Conservation (phyloP, 2,329 filamentous ascomycete genomes). For the Trichoderma asperellum region DNA sequence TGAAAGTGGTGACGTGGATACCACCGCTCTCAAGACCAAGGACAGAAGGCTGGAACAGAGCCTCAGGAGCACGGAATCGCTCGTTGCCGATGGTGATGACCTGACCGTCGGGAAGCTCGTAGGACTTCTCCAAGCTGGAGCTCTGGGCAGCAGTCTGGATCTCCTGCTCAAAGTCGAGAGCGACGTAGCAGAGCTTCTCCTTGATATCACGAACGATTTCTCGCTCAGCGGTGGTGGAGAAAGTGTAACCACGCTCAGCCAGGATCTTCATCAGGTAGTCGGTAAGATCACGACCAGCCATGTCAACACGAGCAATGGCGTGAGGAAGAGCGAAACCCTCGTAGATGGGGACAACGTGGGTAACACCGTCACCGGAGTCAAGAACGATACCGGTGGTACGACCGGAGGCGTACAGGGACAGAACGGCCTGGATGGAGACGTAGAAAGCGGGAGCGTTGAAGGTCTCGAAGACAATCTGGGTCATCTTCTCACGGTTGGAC, state of each 20-base stretch:
- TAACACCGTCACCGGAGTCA: conserved; percentile 99
- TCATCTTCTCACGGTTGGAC: conserved; percentile 99
- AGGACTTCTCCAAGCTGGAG: conserved; percentile 99
- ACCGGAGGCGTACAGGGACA: conserved; percentile 99
- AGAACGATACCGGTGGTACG: conserved; percentile 99
- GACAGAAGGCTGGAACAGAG: conserved; percentile 98
- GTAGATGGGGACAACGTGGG: conserved; percentile 99
- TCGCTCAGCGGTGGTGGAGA: conserved; percentile 99
- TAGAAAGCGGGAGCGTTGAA: conserved; percentile 99
- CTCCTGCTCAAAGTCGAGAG: conserved; percentile 99
- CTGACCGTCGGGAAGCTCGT: conserved; percentile 98
- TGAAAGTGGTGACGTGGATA: conserved; percentile 99
- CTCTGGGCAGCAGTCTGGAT: conserved; percentile 99
- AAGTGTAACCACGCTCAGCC: conserved; percentile 98
- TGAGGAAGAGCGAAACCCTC: conserved; percentile 99
- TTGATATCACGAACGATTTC: conserved; percentile 99
- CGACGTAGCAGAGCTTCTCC: conserved; percentile 99
- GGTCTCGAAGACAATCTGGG: conserved; percentile 99
- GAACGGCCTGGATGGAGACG: conserved; percentile 99
- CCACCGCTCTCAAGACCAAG: conserved; percentile 97
- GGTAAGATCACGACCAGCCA: conserved; percentile 99
- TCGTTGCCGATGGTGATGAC: conserved; percentile 99
- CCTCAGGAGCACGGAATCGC: conserved; percentile 99
- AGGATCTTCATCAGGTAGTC: conserved; percentile 99
- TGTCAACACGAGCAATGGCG: conserved; percentile 99